Base-by-base conservation (phyloP, 805 yeast species). In the Candida rishiriensis region DNA sequence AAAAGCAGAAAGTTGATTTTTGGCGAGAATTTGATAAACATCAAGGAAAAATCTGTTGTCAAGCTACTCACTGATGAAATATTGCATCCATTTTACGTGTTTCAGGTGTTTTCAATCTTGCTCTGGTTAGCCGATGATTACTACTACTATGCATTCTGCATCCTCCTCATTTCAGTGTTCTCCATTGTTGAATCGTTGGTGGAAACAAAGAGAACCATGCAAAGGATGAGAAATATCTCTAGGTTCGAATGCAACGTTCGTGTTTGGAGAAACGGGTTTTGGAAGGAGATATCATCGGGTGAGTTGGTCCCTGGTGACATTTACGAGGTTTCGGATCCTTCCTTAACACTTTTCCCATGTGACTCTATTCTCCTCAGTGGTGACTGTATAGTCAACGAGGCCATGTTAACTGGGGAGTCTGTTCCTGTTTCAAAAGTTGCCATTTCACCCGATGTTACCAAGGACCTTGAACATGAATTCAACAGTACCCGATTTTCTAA, bases 341-440 rank as follows among this genome's bases (percentile, higher is more conserved):
- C 85, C 0, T 68, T 93, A 44, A 56, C 70, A 3, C 56, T 75
- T 1, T 73, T 91, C 39, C 99, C 99, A 0, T 89, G 97, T 60
- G 99, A 93, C 64, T 85, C 96, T 0, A 64, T 93, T 11, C 70
- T 93, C 40, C 66, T 91, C 15, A 79, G 89, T 30, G 99, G 99
- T 41, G 98, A 90, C 60, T 87, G 96, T 60, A 89, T 93, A 43
- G 85, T 93, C n/a, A 93, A 93, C 63, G 99, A 93, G 61, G 86
- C 97, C 6, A 93, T 93, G 96, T 73, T 93, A 16, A 93, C 99
- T 0, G 99, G 99, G 34, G 99, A 93, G 63, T 88, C 97, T 41
- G 97, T 93, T 1, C 99, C 99, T 0, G 96, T 93, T 2, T 79
- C 97, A 0, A 93, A 93, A 61, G 49, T 71, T 10, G 75, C 86